A percentile compares a stretch with the other conserved stretches of the same genome.
phyloP scores from a whole-genome alignment of 2,329 filamentous ascomycete genomes.

The Zopfia rhizophila region DNA sequence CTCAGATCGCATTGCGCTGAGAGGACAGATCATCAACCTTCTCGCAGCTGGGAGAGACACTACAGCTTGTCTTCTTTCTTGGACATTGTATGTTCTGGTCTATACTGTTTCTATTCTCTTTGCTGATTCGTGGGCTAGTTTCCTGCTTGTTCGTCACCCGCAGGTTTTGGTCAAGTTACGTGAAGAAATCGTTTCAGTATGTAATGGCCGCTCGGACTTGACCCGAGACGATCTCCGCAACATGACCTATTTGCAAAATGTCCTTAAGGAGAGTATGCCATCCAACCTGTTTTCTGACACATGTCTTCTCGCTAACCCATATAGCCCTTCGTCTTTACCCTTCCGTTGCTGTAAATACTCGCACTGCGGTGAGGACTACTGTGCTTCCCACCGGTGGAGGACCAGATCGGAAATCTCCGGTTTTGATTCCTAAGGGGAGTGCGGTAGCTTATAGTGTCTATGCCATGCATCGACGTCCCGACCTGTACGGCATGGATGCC shows the following conservation, averaged over 20 bases:
- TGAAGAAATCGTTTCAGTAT: constrained; percentile 38
- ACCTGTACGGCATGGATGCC: constrained; percentile 32
- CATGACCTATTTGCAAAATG: constrained; percentile 35
- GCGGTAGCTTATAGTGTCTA: constrained; percentile 31
- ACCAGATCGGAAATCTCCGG: constrained; percentile 32
- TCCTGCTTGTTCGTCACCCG: constrained; percentile 46
- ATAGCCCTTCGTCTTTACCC: constrained; percentile 40
- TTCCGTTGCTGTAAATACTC: constrained; percentile 37
- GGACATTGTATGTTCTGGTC: constrained; percentile 43
- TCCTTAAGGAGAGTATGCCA: constrained; percentile 53
- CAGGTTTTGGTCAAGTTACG: constrained; percentile 45
- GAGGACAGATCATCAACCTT: constrained; percentile 55
- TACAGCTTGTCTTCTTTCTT: constrained; percentile 41
- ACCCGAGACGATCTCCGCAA: constrained; percentile 55
- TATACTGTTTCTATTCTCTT: constrained; percentile 57
- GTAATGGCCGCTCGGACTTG: constrained; percentile 50
- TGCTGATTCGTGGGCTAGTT: constrained; percentile 33
- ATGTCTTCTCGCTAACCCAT: constrained; percentile 1
- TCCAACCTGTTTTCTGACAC: background rate
- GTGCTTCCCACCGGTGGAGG: constrained; percentile 42
- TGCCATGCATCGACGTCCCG: constrained; percentile 28
- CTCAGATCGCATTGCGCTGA: constrained; percentile 50
- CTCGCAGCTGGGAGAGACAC: constrained; percentile 44
- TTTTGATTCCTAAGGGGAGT: constrained; percentile 41
- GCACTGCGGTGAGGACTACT: constrained; percentile 32